phyloP scores from a whole-genome alignment of 2,329 filamentous ascomycete species.

The Zymoseptoria tritici region DNA sequence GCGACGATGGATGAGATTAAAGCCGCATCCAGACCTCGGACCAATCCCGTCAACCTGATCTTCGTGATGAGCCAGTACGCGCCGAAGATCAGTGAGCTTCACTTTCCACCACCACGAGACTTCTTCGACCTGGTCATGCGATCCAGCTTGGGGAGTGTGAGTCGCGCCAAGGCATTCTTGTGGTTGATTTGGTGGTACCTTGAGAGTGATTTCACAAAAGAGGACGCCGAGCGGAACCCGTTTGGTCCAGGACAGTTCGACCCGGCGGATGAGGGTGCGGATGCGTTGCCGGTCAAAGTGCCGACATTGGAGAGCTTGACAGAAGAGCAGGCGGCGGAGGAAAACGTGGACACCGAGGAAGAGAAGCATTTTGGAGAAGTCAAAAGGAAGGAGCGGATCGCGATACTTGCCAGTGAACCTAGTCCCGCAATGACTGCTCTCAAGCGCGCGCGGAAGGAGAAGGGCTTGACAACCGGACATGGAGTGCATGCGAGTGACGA shows the following conservation, averaged over 20 bases:
- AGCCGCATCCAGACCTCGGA: slow-evolving; percentile 59
- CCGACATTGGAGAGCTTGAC: slow-evolving; percentile 60
- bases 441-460: slow-evolving; percentile 42
- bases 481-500: slow-evolving; percentile 24
- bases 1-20: slow-evolving; percentile 78
- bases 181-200: slow-evolving; percentile 99
- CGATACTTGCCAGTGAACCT: slow-evolving; percentile 68
- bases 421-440: slow-evolving; percentile 53
- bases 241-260: slow-evolving; percentile 58
- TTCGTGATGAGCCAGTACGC: slow-evolving; percentile 90
- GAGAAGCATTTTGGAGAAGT: slow-evolving; percentile 63
- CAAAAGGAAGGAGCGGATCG: slow-evolving; percentile 65
- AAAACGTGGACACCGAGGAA: slow-evolving; percentile 67
- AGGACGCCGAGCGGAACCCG: slow-evolving; percentile 82
- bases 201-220: slow-evolving; percentile 86
- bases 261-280: slow-evolving; percentile 32
- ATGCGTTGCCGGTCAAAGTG: slow-evolving; percentile 48
- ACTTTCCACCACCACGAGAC: slow-evolving; percentile 77
- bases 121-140: slow-evolving; percentile 98
- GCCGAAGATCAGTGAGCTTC: slow-evolving; percentile 82
- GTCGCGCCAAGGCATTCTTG: slow-evolving; percentile 78
- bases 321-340: slow-evolving; percentile 55
- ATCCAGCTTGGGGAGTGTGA: slow-evolving; percentile 70
- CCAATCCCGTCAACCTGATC: slow-evolving; percentile 94
- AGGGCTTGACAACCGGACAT: slow-evolving; percentile 31